Percentiles rank a stretch among this genome's conserved stretches.
phyloP scores from a whole-genome alignment of 2,329 filamentous ascomycete species.

The Pseudocercospora fuligena region DNA sequence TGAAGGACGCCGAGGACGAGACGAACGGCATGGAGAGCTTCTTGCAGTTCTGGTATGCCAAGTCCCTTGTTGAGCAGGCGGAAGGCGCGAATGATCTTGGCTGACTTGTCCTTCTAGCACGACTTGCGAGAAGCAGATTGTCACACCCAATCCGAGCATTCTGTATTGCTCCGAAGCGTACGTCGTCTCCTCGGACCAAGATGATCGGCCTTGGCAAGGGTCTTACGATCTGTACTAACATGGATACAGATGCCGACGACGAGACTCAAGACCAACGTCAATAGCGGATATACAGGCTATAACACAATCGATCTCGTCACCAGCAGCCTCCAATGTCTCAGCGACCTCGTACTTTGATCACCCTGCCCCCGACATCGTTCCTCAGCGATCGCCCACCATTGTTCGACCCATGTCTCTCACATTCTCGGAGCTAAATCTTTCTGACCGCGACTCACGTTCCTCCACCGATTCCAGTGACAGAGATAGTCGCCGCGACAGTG shows the following conservation, averaged over 20 bases:
- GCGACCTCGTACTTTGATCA: conserved; percentile 32
- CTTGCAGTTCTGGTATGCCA: conserved; percentile 57
- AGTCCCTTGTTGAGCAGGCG: not conserved
- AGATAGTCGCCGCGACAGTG: conserved; percentile 37
- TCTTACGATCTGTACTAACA: conserved; percentile 17
- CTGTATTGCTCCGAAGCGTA: conserved; percentile 70
- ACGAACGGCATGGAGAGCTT: conserved; percentile 59
- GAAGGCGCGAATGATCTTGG: not conserved
- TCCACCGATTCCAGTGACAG: conserved; percentile 21
- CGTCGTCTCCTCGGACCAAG: conserved; percentile 31
- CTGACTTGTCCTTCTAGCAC: conserved; percentile 50
- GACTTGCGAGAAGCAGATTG: conserved; percentile 69
- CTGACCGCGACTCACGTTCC: conserved; percentile 26
- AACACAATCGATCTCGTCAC: conserved; percentile 36
- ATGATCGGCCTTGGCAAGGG: conserved; percentile 4
- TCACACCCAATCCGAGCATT: conserved; percentile 62
- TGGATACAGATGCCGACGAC: conserved; percentile 50
- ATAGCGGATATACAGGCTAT: conserved; percentile 27
- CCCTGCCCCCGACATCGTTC: conserved; percentile 49
- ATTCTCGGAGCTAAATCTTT: conserved; percentile 48
- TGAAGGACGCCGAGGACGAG: conserved; percentile 43
- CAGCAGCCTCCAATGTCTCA: conserved; percentile 27
- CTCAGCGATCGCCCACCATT: conserved; percentile 53
- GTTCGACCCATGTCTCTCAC: conserved; percentile 42
- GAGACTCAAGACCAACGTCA: conserved; percentile 42